Conservation (phyloP, 2,329 filamentous ascomycete genomes). For the Celoporthe dispersa region DNA sequence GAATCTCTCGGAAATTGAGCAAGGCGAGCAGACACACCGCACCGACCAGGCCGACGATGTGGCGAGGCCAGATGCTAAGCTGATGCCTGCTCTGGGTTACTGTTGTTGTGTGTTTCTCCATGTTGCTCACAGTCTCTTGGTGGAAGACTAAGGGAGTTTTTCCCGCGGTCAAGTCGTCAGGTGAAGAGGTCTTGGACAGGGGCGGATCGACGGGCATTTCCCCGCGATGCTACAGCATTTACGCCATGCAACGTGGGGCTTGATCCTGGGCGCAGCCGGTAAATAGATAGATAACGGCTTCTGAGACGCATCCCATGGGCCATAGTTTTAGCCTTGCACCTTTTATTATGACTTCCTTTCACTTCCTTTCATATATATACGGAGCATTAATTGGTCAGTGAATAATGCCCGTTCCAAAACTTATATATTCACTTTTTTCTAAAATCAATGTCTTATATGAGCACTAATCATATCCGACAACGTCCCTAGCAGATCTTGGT, state of each 20-base stretch:
- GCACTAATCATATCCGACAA: neutral
- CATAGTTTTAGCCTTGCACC: no score
- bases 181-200: neutral
- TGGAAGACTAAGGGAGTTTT: neutral
- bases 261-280: neutral
- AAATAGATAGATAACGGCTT: neutral
- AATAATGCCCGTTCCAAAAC: no score
- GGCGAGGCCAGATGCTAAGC: neutral
- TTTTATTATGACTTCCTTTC: no score
- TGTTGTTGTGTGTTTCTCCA: slow-evolving; percentile 21
- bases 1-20: neutral
- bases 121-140: neutral
- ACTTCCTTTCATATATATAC: no score
- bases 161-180: neutral
- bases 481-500: slow-evolving; percentile 27
- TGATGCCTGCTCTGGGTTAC: neutral
- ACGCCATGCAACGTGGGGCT: slow-evolving; percentile 1
- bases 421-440: no score
- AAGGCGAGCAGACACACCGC: slow-evolving; percentile 11
- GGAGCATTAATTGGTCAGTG: no score
- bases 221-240: neutral
- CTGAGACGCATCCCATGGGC: neutral
- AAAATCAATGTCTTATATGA: no score
- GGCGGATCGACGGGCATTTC: neutral
- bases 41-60: neutral